phyloP scores from a whole-genome alignment of 2,329 filamentous ascomycete species.

The Pseudopyrenochaeta lycopersici region DNA sequence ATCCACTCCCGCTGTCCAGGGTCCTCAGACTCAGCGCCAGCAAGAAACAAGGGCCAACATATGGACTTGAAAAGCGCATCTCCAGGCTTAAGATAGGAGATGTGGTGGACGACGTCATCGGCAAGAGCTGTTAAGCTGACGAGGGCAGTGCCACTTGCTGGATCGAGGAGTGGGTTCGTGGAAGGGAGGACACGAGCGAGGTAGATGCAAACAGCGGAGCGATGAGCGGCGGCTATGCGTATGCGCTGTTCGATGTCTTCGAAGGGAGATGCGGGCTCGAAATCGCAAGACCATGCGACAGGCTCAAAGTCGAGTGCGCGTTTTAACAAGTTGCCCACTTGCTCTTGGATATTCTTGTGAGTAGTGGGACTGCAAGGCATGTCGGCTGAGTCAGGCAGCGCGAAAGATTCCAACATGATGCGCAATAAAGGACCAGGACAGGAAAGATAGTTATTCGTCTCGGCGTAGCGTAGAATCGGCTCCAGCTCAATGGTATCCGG shows the following conservation, averaged over 20 bases:
- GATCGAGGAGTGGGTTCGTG: conserved; percentile 52
- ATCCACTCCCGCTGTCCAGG: conserved; percentile 60
- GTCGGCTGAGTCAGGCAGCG: conserved; percentile 38
- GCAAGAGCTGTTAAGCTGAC: conserved; percentile 52
- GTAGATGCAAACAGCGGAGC: conserved; percentile 52
- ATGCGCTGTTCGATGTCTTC: conserved; percentile 46
- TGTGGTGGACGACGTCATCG: conserved; percentile 60
- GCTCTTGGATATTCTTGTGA: conserved; percentile 29
- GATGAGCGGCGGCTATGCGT: conserved; percentile 49
- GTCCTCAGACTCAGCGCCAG: conserved; percentile 64
- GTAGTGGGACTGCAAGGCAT: conserved; percentile 12
- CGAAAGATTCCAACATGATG: conserved; percentile 48
- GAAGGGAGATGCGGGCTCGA: conserved; percentile 43
- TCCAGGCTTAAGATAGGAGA: conserved; percentile 58
- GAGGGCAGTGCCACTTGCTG: conserved; percentile 45
- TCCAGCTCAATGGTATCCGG: conserved; percentile 43
- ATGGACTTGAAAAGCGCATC: conserved; percentile 68
- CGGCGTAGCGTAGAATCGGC: conserved; percentile 48
- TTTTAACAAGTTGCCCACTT: conserved; percentile 33
- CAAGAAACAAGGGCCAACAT: conserved; percentile 68
- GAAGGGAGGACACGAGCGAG: conserved; percentile 44
- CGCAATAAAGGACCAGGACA: conserved; percentile 46
- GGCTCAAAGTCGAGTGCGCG: conserved; percentile 44
- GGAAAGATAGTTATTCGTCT: conserved; percentile 52
- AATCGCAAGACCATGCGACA: conserved; percentile 38